Base-by-base conservation (phyloP, 2,329 filamentous ascomycete species). In the Exutisphaerella laricina region DNA sequence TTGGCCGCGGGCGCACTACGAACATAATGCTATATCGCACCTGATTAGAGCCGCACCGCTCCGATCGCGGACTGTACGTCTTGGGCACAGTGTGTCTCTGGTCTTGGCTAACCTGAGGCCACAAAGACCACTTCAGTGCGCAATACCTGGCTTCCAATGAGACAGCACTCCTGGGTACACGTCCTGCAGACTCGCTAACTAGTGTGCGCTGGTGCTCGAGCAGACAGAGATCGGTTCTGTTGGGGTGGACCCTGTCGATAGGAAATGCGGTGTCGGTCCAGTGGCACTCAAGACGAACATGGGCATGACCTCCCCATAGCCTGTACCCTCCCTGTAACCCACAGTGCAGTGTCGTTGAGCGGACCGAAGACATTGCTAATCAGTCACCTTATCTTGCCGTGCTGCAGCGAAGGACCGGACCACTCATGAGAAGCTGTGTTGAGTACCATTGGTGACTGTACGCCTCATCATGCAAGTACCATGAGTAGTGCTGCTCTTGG, bases 381-480 rank as follows among this genome's bases (percentile, higher is more conserved):
- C 68, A 72, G 69, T 72, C 67, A 71, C 65, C 67, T 70, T 71
- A 70, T 70, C 69, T 60, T 49, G 54, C 48, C 49, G 52, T 57
- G 53, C 64, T 70, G 68, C 67, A 68, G 57, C n/a, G 58, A 53
- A 51, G 55, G 56, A 42, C 45, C 48, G 43, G 44, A 39, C 49
- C 47, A 48, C 43, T 41, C 22, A 34, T 37, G 43, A 45, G 45
- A 36, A 41, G 44, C 32, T 21, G 31, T 26, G 30, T 18, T 42
- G 43, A 32, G 29, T 22, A 46, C 47, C 36, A 52, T 54, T 52
- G 50, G 52, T 38, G 41, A 25, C 45, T 49, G 36, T 44, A 51
- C 49, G 55, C 49, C 39, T 53, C 46, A 48, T 22, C 35, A 30
- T 44, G 41, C 41, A 44, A 28, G 26, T 20, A 34, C n/a, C 14